Conservation (phyloP, 1,284 basidiomycete species). For the Ceraceosorus bombacis region DNA sequence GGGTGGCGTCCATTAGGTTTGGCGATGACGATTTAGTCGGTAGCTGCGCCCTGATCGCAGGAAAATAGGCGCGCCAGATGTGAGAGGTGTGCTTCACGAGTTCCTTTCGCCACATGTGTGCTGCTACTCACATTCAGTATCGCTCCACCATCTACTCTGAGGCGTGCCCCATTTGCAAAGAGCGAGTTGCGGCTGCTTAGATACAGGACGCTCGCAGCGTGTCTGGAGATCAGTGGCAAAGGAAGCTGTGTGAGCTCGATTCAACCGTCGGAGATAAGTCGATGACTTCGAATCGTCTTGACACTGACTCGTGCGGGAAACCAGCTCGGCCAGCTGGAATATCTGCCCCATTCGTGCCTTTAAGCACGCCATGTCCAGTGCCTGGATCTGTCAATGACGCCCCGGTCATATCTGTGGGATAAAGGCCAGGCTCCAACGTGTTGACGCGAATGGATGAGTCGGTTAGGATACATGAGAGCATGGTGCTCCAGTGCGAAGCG, state of each 20-base stretch:
- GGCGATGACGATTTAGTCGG: too few relatives aligned
- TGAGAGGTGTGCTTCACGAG: too few relatives aligned
- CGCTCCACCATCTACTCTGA: conserved; percentile 25
- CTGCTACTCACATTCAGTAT: conserved; percentile 19
- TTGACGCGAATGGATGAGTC: conserved; percentile 18
- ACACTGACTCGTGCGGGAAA: conserved; percentile 12
- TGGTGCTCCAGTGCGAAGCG: conserved; percentile 20
- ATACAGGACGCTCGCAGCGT: conserved; percentile 21
- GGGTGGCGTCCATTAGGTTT: too few relatives aligned
- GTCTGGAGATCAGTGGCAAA: neutral
- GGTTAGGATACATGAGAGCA: conserved; percentile 22
- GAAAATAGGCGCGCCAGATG: too few relatives aligned
- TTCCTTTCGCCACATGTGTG: too few relatives aligned
- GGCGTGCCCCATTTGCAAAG: conserved; percentile 24
- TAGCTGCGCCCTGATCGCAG: too few relatives aligned
- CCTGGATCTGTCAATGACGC: conserved; percentile 8
- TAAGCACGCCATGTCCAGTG: conserved; percentile 18
- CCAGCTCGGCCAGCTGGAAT: conserved; percentile 26
- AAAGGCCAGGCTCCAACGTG: conserved; percentile 25
- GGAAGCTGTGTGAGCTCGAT: neutral
- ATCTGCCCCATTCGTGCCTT: conserved; percentile 27
- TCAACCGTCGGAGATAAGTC: neutral
- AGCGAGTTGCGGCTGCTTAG: conserved; percentile 9
- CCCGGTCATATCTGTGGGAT: conserved; percentile 20
- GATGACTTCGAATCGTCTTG: neutral